These are phyloP conservation scores for Tarenaya hassleriana DNA, from an alignment of 345 rosid genomes.

Conservation along the genomic window DNA sequence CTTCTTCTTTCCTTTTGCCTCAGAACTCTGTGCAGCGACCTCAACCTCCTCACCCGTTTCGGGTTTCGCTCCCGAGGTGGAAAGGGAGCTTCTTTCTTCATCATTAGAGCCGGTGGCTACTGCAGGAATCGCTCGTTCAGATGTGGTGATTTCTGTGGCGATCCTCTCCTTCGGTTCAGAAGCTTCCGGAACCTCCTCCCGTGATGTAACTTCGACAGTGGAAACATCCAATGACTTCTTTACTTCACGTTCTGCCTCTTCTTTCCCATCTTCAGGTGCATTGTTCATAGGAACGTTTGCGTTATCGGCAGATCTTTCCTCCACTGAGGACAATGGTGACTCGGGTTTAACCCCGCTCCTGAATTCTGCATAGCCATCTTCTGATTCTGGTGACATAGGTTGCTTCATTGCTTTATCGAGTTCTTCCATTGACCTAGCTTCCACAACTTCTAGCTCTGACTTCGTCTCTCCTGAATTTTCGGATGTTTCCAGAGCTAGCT, in stretches of 20 bases:
- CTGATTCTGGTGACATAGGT: conserved; percentile 41
- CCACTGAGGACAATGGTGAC: too few species aligned
- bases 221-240: not conserved
- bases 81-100: conserved; percentile 16
- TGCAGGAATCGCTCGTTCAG: conserved; percentile 21
- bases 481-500: conserved; percentile 23
- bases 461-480: conserved; percentile 15
- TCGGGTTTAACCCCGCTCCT: too few species aligned
- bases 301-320: conserved; percentile 23
- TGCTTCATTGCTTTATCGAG: conserved; percentile 16
- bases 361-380: conserved; percentile 34
- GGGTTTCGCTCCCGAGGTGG: conserved; percentile 16
- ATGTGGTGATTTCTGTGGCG: conserved; percentile 19
- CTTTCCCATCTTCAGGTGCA: conserved; percentile 27
- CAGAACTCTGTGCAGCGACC: not conserved
- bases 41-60: conserved; percentile 9
- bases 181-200: too few species aligned
- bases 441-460: conserved; percentile 34
- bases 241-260: conserved; percentile 16
- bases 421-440: conserved; percentile 44
- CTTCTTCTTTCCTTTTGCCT: conserved; percentile 22
- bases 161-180: too few species aligned
- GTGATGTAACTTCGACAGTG: not conserved
- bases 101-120: conserved; percentile 17
- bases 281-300: conserved; percentile 27